Evolutionary conservation across 176 grass and related monocot species (phyloP).

Genomic region (Lolium multiflorum): DNA sequence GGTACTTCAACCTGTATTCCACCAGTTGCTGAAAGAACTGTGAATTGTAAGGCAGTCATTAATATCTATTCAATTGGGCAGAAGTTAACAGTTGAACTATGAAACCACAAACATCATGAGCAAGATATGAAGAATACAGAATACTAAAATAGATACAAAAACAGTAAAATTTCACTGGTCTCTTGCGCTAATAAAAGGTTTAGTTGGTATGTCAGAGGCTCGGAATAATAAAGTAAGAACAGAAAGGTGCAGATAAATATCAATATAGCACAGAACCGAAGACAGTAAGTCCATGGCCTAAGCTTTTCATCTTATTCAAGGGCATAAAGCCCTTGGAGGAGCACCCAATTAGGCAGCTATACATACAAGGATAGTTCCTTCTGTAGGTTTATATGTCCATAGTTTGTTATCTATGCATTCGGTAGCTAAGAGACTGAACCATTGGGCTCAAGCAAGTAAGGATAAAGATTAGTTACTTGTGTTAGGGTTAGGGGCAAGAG

Average conservation of each 20-base stretch:
- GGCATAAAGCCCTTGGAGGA: neutral
- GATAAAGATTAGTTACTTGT: neutral
- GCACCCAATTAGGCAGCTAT: neutral
- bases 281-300: neutral
- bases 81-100: neutral
- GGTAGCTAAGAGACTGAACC: neutral
- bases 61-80: neutral
- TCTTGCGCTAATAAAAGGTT: neutral
- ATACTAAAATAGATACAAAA: neutral
- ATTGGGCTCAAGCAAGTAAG: neutral
- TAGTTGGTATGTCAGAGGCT: neutral
- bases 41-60: slow-evolving; percentile 35
- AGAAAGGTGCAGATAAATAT: neutral
- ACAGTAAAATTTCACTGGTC: neutral
- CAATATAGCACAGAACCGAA: neutral
- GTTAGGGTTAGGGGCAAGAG: neutral
- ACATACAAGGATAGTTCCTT: neutral
- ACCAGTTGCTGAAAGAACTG: slow-evolving; percentile 95
- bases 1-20: slow-evolving; percentile 76
- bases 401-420: neutral
- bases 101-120: slow-evolving; percentile 12
- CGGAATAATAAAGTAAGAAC: neutral
- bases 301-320: neutral
- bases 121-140: neutral
- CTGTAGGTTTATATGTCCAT: neutral